A percentile compares a stretch with the other conserved stretches of the same genome.
phyloP scores from a whole-genome alignment of 73 alveolate genomes.

The Paramecium octaurelia region DNA sequence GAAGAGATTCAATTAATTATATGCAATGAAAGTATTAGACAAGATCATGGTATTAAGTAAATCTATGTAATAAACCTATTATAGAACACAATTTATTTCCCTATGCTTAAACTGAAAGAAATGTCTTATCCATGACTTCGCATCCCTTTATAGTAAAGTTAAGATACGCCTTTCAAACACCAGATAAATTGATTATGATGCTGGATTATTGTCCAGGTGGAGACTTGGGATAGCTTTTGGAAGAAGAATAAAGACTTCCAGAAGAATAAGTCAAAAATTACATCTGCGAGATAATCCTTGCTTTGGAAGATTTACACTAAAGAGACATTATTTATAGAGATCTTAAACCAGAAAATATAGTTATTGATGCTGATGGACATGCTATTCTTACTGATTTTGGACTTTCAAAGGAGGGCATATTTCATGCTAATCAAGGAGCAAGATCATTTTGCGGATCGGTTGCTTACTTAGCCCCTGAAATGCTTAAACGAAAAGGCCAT shows the following conservation, averaged over 20 bases:
- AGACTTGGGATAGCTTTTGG: conserved; percentile 82
- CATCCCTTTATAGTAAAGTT: conserved; percentile 87
- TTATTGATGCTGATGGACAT: conserved; percentile 88
- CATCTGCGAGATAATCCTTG: conserved; percentile 84
- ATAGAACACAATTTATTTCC: conserved; percentile 75
- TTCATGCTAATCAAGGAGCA: conserved; percentile 75
- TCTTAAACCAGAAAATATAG: conserved; percentile 84
- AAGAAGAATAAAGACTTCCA: conserved; percentile 79
- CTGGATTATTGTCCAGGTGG: conserved; percentile 95
- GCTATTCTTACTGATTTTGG: conserved; percentile 97
- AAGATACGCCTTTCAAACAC: conserved; percentile 88
- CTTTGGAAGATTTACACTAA: conserved; percentile 86
- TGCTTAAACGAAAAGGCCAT: conserved; percentile 93
- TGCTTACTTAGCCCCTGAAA: conserved; percentile 96
- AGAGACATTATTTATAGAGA: conserved; percentile 87
- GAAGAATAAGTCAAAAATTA: conserved; percentile 90
- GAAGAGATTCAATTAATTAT: conserved; percentile 67
- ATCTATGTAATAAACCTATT: conserved; percentile 7
- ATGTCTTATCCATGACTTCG: conserved; percentile 78
- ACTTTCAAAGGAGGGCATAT: conserved; percentile 89
- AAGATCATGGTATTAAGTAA: conserved; percentile 56
- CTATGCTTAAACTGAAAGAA: conserved; percentile 93
- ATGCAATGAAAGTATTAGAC: conserved; percentile 64
- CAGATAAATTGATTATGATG: conserved; percentile 81
- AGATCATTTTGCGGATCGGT: conserved; percentile 91